Evolutionary conservation across 2,329 filamentous ascomycete species (phyloP).

Genomic region (Microcyclosporella mali): DNA sequence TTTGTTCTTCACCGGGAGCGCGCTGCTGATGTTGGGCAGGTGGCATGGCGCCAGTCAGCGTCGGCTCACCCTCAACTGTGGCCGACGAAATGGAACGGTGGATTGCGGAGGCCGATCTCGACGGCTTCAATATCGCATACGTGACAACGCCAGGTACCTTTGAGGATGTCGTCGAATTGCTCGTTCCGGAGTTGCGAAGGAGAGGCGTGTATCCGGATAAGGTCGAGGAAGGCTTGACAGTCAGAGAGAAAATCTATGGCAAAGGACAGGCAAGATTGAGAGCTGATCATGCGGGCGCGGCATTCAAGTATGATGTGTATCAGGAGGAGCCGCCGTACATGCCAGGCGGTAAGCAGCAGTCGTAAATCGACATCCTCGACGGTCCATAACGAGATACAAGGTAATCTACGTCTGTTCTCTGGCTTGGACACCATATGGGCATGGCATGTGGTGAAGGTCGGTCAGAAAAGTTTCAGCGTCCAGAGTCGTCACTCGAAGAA

Average conservation of each 20-base stretch:
- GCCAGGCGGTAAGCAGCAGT: no score
- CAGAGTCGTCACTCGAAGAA: no score
- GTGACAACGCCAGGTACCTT: constrained; percentile 49
- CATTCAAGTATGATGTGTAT: constrained; percentile 59
- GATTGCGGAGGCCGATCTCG: constrained; percentile 39
- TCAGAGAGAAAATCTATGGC: constrained; percentile 55
- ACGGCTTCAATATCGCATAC: constrained; percentile 41
- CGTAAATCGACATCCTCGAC: no score
- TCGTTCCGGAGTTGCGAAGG: constrained; percentile 44
- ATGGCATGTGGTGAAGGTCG: no score
- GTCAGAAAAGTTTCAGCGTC: no score
- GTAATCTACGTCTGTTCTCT: no score
- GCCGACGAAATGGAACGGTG: constrained; percentile 46
- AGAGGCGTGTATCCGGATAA: constrained; percentile 28
- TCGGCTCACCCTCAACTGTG: constrained; percentile 43
- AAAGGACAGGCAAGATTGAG: constrained; percentile 52
- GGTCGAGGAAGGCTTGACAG: constrained; percentile 24
- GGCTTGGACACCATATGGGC: no score
- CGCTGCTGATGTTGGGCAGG: no score
- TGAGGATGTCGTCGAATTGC: constrained; percentile 46
- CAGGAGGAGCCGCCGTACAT: constrained; percentile 40
- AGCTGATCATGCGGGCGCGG: constrained; percentile 53
- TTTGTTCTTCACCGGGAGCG: no score
- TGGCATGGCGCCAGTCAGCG: constrained; percentile 43
- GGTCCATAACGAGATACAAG: no score